These are phyloP conservation scores for Cryptosporidium tyzzeri DNA, from an alignment of 169 alveolate species.

Conservation along the genomic window DNA sequence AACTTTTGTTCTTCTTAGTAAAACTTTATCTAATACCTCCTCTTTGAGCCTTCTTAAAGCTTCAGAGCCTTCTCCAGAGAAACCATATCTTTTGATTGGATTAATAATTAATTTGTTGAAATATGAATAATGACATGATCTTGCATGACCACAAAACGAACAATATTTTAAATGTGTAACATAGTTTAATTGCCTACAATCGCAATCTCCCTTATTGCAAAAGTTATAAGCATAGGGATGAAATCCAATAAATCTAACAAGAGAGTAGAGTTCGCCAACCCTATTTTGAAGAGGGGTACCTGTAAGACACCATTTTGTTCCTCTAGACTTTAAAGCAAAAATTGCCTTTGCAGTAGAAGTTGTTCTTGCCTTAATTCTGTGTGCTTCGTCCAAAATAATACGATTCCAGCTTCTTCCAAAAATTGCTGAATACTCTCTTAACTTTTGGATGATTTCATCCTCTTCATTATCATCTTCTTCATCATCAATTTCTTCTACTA, in stretches of 20 bases:
- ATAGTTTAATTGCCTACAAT: slow-evolving; percentile 83
- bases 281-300: slow-evolving; percentile 98
- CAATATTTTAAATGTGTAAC: slow-evolving; percentile 81
- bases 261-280: slow-evolving; percentile 94
- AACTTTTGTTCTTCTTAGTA: slow-evolving; percentile 88
- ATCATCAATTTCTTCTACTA: not conserved
- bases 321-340: slow-evolving; percentile 83
- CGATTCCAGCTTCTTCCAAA: slow-evolving; percentile 87
- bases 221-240: slow-evolving; percentile 92
- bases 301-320: slow-evolving; percentile 94
- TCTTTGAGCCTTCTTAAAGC: slow-evolving; percentile 71
- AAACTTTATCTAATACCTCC: slow-evolving; percentile 77
- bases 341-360: slow-evolving; percentile 91
- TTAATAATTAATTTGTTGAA: slow-evolving; percentile 87
- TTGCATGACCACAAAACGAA: slow-evolving; percentile 85
- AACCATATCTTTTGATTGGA: slow-evolving; percentile 87
- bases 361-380: slow-evolving; percentile 92
- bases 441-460: slow-evolving; percentile 35
- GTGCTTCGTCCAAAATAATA: slow-evolving; percentile 96
- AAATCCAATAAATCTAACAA: slow-evolving; percentile 92
- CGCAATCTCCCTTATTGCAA: slow-evolving; percentile 89
- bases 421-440: slow-evolving; percentile 50
- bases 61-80: slow-evolving; percentile 84
- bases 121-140: slow-evolving; percentile 86
- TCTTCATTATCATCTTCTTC: slow-evolving; percentile 50